Evolutionary conservation across 2,329 filamentous ascomycete species (phyloP).

Genomic region (Gaeumannomyces sp.): DNA sequence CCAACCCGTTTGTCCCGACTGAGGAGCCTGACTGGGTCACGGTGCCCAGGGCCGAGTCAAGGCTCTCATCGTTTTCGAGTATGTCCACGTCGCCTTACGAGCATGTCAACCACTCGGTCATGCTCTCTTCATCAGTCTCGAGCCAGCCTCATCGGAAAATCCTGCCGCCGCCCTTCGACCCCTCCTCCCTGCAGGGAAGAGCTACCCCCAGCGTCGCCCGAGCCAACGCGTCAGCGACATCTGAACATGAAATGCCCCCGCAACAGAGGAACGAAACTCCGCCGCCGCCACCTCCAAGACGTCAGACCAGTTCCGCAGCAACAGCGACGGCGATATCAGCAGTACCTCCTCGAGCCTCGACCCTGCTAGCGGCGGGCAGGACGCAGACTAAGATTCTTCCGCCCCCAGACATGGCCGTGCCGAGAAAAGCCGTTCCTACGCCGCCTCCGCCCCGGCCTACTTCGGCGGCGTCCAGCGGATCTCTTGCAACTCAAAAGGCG

Average conservation of each 20-base stretch:
- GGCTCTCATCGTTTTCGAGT: constrained; percentile 47
- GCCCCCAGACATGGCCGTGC: neutral
- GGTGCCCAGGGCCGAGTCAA: constrained; percentile 48
- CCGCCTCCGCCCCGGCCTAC: constrained; percentile 16
- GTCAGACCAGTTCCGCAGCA: constrained; percentile 15
- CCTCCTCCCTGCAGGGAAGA: constrained; percentile 35
- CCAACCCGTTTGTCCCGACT: constrained; percentile 73
- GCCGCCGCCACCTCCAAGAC: constrained; percentile 33
- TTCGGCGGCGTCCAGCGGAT: constrained; percentile 26
- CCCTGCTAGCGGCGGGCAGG: constrained; percentile 30
- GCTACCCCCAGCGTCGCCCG: constrained; percentile 28
- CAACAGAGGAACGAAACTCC: constrained; percentile 28
- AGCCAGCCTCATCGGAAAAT: constrained; percentile 39
- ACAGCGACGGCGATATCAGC: constrained; percentile 8
- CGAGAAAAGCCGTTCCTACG: neutral
- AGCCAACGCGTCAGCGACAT: constrained; percentile 17
- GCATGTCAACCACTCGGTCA: constrained; percentile 45
- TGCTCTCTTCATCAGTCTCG: constrained; percentile 39
- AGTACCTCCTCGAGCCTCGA: constrained; percentile 17
- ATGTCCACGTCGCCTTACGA: constrained; percentile 56
- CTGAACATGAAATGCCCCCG: neutral
- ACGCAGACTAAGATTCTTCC: constrained; percentile 28
- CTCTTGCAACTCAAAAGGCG: constrained; percentile 31
- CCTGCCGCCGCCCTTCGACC: constrained; percentile 45
- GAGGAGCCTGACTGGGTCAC: constrained; percentile 82